Evolutionary conservation across 2,329 filamentous ascomycete species (phyloP), one percentile per base, ranked within the genome.

Genomic region (Balansia obtecta): DNA sequence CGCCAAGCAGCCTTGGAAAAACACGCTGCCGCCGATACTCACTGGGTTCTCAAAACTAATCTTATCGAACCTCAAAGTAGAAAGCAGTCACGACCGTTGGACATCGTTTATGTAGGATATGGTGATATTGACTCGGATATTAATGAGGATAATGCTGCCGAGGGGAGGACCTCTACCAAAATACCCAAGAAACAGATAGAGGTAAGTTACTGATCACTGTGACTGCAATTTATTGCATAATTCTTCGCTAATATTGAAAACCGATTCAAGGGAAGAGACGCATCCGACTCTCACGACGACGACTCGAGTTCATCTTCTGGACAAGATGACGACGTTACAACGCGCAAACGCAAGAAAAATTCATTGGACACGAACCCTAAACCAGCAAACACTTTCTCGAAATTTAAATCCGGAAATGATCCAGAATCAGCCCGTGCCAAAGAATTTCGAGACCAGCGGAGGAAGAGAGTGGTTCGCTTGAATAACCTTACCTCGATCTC

Each of bases 1-100:
- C 76, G 80, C 9, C 74, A 79, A 60, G 72, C 75, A 53, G 73
- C 80, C 39, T 61, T 87, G 12, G 77, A 82, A 53, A 76, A 75
- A 57, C 79, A 81, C 53, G 79, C 80, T 9, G 74, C 76, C 42
- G 80, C 82, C 48, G 86, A 90, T 63, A 84, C 83, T 16, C 82
- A 83, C 62, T 91, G 86, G 86, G 83, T 86, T 16, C 68, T 90
- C 50, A 81, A 80, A 53, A 74, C 79, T 48, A 57, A 58, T 15
- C 55, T 58, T 46, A 49, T 55, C 37, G 55, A 59, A 15, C 42
- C 55, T 11, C 57, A 57, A 49, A 59, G 63, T 22, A 52, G 55
- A 18, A 59, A 58, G 56, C 57, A 57, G 50, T 53, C 65, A 42
- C 64, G 70, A 51, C 69, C 68, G 27, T 62, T 79, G 49, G 73